Evolutionary conservation across 192 early-diverging fungal genomes (phyloP), one percentile per base, ranked within the genome.

Genomic region (Mortierella antarctica): DNA sequence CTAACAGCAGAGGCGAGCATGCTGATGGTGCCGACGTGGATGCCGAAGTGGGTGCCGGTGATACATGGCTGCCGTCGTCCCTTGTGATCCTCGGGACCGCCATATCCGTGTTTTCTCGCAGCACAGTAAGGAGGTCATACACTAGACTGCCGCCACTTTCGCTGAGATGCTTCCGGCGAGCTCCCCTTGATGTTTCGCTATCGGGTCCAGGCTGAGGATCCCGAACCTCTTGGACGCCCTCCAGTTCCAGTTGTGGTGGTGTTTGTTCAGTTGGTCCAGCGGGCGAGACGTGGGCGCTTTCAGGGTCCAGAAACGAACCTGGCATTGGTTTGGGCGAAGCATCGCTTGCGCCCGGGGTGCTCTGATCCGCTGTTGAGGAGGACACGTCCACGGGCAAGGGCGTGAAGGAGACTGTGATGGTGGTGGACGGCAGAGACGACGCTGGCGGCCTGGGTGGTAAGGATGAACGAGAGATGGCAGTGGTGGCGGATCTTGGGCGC

Each of bases 91-190:
- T 42, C 48, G 64, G 58, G 8, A 64, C 66, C 44, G 71, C 76
- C 7, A 71, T 57, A 18, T 66, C 76, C 13, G 63, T 66, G 45
- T 44, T 58, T 46, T 78, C 67, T 47, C 74, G 74, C 21, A 78
- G 61, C 21, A 42, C 74, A 13, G 53, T 51, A 48, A 78, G 20
- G 57, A 78, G 57, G 39, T 53, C 74, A 59, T 55, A 62, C n/a
- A 78, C 74, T 15, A 65, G 62, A 18, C 74, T 58, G 41, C 56
- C 31, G 47, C 67, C 67, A 50, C 70, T 69, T 31, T 78, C 74
- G 21, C 67, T 78, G n/a, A 48, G 67, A n/a, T 70, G 48, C 44
- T 70, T 78, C 21, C 62, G n/a, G 47, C 70, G 67, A 18, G 45
- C 13, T 3, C 67, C 50, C 41, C 41, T 56, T 57, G 46, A 23